Base-by-base conservation (phyloP, 192 early-diverging fungal genomes). In the Backusella psychrophila region DNA sequence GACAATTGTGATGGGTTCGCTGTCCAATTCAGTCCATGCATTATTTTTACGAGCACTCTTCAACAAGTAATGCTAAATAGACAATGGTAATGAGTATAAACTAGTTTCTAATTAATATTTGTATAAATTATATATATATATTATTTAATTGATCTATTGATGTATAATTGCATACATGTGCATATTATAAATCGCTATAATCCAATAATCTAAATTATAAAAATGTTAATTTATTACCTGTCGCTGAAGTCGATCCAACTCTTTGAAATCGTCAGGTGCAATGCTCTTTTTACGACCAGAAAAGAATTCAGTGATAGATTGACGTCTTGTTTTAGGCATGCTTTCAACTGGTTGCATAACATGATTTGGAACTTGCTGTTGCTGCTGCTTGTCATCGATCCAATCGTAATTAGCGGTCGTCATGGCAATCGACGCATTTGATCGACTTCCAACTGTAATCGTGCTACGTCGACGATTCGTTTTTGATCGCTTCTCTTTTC, bases 21-120 rank as follows among this genome's bases (percentile, higher is more conserved):
- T 69, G 17, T 53, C 49, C 21, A 76, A 46, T 5, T 75, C n/a
- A 17, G 71, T 76, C 82, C 78, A 79, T 26, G 38, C 42, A 41
- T 83, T 83, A n/a, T 72, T 66, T 34, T 83, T 83, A 2, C 82
- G 78, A 8, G 75, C 73, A 21, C 75, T 75, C 56, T 83, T 83
- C 4, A 80, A 44, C 19, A 83, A 59, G 53, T 83, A 83, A 74
- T 83, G 82, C 75, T 80, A 33, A 21, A 69, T 17, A 49, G 7
- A n/a, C n/a, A 44, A 68, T n/a, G 66, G 26, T 41, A 74, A 67
- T 66, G 38, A 71, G 53, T 44, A 49, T 49, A 72, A 53, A 36
- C 17, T 14, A 42, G 41, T 19, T 49, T 31, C 21, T 21, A 31
- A 42, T 31, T 44, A 44, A 15, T 6, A 29, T 19, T 26, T 34